These are phyloP conservation scores for Podospora fimiseda DNA, from an alignment of 495 filamentous ascomycete species.

Conservation along the genomic window DNA sequence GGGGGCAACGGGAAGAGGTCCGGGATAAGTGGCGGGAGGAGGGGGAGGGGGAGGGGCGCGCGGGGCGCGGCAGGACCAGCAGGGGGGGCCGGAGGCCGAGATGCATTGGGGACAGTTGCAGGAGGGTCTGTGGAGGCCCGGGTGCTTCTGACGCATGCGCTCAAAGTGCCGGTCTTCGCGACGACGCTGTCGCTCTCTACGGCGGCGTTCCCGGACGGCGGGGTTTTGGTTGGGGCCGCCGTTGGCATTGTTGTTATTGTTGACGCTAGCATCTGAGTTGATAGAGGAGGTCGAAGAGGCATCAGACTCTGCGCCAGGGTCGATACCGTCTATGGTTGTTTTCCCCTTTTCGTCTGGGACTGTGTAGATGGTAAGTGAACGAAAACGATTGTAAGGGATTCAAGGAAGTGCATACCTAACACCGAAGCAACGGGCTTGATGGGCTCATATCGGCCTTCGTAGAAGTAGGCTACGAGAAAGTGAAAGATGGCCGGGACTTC, in stretches of 20 bases:
- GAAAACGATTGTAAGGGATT: not conserved
- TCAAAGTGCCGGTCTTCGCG: conserved; percentile 34
- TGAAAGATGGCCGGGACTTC: conserved; percentile 45
- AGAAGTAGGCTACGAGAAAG: conserved; percentile 43
- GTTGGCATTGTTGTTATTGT: too few relatives aligned
- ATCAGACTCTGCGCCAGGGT: conserved; percentile 27
- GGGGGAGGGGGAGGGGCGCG: conserved; percentile 28
- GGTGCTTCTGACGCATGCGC: conserved; percentile 33
- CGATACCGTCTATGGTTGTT: conserved; percentile 21
- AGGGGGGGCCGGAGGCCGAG: conserved; percentile 29
- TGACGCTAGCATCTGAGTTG: conserved; percentile 30
- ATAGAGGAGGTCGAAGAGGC: conserved; percentile 16
- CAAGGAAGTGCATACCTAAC: conserved; percentile 22
- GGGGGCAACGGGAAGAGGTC: conserved; percentile 11
- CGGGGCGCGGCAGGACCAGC: conserved; percentile 41
- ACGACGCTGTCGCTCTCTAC: conserved; percentile 28
- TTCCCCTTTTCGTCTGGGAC: conserved; percentile 36
- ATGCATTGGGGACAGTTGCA: conserved; percentile 38
- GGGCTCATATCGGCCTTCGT: conserved; percentile 42
- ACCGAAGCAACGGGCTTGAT: conserved; percentile 34
- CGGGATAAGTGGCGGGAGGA: conserved; percentile 11
- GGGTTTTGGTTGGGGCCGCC: too few relatives aligned
- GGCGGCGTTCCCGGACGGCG: too few relatives aligned
- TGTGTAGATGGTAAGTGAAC: conserved; percentile 1
- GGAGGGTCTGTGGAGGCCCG: conserved; percentile 35